Conservation (phyloP, 1,284 basidiomycete species). For the Microstroma glucosiphilum region DNA sequence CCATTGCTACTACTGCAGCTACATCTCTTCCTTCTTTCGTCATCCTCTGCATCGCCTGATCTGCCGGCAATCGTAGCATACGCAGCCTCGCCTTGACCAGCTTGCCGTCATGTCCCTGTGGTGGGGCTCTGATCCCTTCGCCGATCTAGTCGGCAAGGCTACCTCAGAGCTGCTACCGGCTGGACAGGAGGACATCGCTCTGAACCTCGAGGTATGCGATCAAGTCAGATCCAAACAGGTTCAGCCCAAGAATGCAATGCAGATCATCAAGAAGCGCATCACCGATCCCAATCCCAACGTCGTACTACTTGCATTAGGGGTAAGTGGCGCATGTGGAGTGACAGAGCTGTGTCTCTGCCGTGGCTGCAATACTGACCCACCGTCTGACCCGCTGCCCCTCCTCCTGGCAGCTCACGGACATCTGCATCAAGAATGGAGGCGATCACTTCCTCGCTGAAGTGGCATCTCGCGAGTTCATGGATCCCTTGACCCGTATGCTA, state of each 20-base stretch:
- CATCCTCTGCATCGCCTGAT: background rate
- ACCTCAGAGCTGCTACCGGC: constrained; percentile 77
- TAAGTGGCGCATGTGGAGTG: constrained; percentile 47
- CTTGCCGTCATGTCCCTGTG: constrained; percentile 26
- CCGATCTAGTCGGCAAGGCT: constrained; percentile 63
- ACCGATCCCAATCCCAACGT: constrained; percentile 95
- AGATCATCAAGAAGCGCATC: constrained; percentile 75
- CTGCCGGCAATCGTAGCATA: background rate
- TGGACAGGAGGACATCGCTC: constrained; percentile 73
- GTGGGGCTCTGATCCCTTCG: constrained; percentile 42
- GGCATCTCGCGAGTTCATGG: constrained; percentile 78
- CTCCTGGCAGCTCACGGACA: constrained; percentile 65
- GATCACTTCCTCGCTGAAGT: constrained; percentile 68
- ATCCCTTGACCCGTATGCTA: constrained; percentile 77
- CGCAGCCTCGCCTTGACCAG: background rate
- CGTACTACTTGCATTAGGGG: constrained; percentile 75
- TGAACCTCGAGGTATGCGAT: constrained; percentile 93
- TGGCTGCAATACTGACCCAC: background rate
- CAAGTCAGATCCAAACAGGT: constrained; percentile 84
- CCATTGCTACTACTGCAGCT: background rate
- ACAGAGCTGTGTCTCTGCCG: background rate
- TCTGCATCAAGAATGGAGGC: constrained; percentile 95
- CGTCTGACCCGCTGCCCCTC: constrained; percentile 17
- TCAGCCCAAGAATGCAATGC: constrained; percentile 78
- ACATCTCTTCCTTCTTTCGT: background rate